Evolutionary conservation across 345 rosid species (phyloP).

Genomic region (Eucalyptus cloeziana): DNA sequence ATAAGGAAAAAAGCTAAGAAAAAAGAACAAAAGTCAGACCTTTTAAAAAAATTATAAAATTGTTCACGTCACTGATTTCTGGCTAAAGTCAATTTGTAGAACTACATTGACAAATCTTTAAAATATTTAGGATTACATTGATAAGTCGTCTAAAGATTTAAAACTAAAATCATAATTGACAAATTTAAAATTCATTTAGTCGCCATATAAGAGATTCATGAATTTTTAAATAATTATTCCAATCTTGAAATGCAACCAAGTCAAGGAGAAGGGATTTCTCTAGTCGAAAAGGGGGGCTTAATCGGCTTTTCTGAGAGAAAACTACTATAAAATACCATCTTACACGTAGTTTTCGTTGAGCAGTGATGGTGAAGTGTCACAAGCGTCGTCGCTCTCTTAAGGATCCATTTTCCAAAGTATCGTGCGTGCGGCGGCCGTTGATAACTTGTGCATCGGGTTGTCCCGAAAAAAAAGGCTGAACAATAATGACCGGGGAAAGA

Average conservation of each 20-base stretch:
- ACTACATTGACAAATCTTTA: background rate
- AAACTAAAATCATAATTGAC: too few relatives aligned
- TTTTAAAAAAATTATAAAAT: background rate
- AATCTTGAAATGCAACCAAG: background rate
- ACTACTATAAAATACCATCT: background rate
- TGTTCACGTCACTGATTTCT: rapidly evolving
- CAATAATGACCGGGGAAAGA: background rate
- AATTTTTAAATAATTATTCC: background rate
- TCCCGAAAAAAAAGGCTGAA: background rate
- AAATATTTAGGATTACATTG: background rate
- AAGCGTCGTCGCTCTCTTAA: background rate
- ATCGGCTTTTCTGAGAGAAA: background rate
- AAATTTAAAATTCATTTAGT: background rate
- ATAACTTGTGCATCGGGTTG: background rate
- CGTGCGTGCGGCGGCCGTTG: background rate
- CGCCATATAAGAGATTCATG: background rate
- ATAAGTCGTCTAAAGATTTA: too few relatives aligned
- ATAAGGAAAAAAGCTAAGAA: background rate
- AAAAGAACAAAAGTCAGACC: background rate
- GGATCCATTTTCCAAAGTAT: background rate
- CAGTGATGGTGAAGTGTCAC: background rate
- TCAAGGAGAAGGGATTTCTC: background rate
- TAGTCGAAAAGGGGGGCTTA: background rate
- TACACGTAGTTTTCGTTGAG: background rate
- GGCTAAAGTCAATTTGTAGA: background rate